Conservation (phyloP, 2,329 filamentous ascomycete genomes). For the Fusarium sp. region DNA sequence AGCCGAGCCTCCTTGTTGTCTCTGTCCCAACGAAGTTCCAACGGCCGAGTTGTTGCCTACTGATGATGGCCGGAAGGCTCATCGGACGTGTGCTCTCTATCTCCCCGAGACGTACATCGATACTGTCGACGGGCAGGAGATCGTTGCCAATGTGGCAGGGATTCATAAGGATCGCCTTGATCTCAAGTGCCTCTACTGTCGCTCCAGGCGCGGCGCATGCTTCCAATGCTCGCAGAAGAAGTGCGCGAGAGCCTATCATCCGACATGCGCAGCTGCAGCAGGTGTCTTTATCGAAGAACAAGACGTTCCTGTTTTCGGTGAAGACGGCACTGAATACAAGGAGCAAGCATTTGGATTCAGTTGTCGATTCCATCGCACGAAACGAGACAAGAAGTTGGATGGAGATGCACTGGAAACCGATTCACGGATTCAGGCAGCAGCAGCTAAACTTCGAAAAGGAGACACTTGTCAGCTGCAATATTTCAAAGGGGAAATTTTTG, state of each 20-base stretch:
- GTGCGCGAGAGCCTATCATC: constrained; percentile 92
- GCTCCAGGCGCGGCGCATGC: constrained; percentile 93
- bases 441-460: constrained; percentile 74
- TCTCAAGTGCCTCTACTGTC: constrained; percentile 94
- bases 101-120: constrained; percentile 93
- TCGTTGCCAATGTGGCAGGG: constrained; percentile 80
- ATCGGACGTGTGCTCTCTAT: constrained; percentile 89
- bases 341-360: constrained; percentile 93
- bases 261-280: constrained; percentile 91
- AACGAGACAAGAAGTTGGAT: constrained; percentile 82
- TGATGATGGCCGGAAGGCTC: constrained; percentile 87
- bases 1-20: constrained; percentile 83
- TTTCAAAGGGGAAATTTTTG: constrained; percentile 87
- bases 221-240: constrained; percentile 98
- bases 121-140: constrained; percentile 75
- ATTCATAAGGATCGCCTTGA: constrained; percentile 90
- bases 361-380: constrained; percentile 92
- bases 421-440: constrained; percentile 75
- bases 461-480: constrained; percentile 91
- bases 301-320: constrained; percentile 85
- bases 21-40: constrained; percentile 91
- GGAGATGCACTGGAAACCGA: constrained; percentile 78
- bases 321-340: constrained; percentile 92
- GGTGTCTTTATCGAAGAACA: constrained; percentile 93
- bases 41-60: constrained; percentile 87